Evolutionary conservation across 495 filamentous ascomycete genomes (phyloP), one percentile per base, ranked within the genome.

Genomic region (Daldinia vernicosa): DNA sequence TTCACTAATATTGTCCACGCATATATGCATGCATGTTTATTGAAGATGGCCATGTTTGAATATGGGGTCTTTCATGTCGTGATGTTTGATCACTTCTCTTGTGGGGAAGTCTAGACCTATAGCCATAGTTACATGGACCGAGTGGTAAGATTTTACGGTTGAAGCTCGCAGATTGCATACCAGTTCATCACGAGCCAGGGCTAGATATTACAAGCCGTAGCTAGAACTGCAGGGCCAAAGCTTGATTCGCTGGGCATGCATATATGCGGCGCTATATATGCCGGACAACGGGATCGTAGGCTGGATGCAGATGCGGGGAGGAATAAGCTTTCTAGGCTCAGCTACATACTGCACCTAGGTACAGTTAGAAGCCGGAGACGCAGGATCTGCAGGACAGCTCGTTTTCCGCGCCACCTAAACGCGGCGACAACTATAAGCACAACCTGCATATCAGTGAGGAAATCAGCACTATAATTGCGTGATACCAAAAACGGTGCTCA

Each of bases 191-290:
- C 4, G 3, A 47, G 43, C 43, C 43, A 3, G 43, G 19, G 19
- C 19, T 24, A 47, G 17, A 22, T 19, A 14, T 22, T 47, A 47
- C n/a, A 7, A 7, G 1, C 43, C 43, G 40, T 45, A n/a, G 40
- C 40, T 45, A 45, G 17, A 45, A 45, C 3, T 6, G 17, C 8
- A 45, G 8, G 22, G 8, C 2, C 17, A 4, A 47, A 47, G 7
- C 17, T 47, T 47, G 43, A 47, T 24, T 47, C 8, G 43, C 43
- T 47, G 3, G 17, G 43, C 9, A 24, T 47, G 11, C 43, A 19
- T 22, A 47, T 35, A 24, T 47, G 43, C 43, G 43, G 43, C 43
- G 43, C 43, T 47, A 47, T 4, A 47, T 47, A 47, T 47, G 43
- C 43, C 43, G 43, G 43, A 24, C 1, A 47, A 14, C 19, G 43